Evolutionary conservation across 2,329 filamentous ascomycete genomes (phyloP).

Genomic region (Ophiostoma triangulosporum): DNA sequence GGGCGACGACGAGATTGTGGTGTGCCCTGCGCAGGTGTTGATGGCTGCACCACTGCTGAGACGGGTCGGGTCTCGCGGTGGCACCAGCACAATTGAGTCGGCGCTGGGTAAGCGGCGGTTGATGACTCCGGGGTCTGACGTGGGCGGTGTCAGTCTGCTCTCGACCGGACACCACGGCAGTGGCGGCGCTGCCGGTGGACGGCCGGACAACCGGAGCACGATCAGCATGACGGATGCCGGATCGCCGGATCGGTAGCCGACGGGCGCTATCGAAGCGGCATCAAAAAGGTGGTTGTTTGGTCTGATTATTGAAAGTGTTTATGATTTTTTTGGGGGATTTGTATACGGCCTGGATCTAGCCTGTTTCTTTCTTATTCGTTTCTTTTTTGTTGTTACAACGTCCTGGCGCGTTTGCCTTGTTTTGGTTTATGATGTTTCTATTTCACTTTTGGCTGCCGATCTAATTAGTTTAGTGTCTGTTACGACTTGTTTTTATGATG

Average conservation of each 20-base stretch:
- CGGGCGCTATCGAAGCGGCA: conserved; percentile 1
- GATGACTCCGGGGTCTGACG: conserved; percentile 37
- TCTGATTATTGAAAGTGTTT: too few relatives aligned
- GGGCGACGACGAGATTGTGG: conserved; percentile 88
- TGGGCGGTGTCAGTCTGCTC: conserved; percentile 30
- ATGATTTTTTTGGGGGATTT: not conserved
- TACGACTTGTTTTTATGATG: too few relatives aligned
- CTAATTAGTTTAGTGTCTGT: too few relatives aligned
- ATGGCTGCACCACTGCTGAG: conserved; percentile 42
- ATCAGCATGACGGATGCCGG: conserved; percentile 21
- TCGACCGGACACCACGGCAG: conserved; percentile 26
- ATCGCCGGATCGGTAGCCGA: not conserved
- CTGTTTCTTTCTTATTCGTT: not conserved
- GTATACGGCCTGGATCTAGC: not conserved
- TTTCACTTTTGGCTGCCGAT: not conserved
- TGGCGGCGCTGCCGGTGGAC: conserved; percentile 5
- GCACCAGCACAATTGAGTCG: conserved; percentile 13
- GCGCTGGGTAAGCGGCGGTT: conserved; percentile 17
- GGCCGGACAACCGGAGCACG: conserved; percentile 21
- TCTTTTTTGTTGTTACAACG: not conserved
- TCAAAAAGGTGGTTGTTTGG: not conserved
- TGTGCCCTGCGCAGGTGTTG: conserved; percentile 88
- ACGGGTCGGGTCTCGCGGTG: conserved; percentile 13
- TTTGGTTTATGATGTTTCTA: not conserved
- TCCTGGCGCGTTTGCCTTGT: not conserved